These are phyloP conservation scores for Halteria grandinella DNA, from an alignment of 73 alveolate genomes.

Conservation along the genomic window DNA sequence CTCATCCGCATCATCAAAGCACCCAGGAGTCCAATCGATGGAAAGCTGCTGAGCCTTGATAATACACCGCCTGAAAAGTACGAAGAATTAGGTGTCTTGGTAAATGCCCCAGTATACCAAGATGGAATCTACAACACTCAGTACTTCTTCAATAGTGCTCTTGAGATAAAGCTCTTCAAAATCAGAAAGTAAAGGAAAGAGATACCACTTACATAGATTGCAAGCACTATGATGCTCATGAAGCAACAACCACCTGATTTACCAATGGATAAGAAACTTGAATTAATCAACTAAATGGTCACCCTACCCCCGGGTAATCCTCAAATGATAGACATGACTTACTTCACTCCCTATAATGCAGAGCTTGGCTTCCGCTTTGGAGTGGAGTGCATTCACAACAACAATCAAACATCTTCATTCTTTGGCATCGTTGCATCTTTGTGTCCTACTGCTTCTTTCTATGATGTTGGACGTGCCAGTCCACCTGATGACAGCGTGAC, in stretches of 20 bases:
- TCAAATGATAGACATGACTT: slow-evolving; percentile 72
- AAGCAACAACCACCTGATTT: slow-evolving; percentile 4
- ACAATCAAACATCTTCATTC: slow-evolving; percentile 65
- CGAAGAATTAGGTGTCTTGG: slow-evolving; percentile 61
- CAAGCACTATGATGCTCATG: slow-evolving; percentile 12
- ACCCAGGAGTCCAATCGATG: slow-evolving; percentile 77
- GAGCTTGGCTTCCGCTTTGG: slow-evolving; percentile 79
- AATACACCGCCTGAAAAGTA: slow-evolving; percentile 57
- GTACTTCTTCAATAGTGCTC: slow-evolving; percentile 56
- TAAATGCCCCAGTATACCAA: slow-evolving; percentile 68
- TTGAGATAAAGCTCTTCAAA: slow-evolving; percentile 56
- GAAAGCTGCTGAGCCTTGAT: slow-evolving; percentile 66
- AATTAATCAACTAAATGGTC: slow-evolving; percentile 27
- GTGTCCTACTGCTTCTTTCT: slow-evolving; percentile 52
- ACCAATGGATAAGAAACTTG: slow-evolving; percentile 24
- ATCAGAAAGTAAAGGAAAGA: slow-evolving; percentile 58
- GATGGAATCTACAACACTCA: slow-evolving; percentile 74
- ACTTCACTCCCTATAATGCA: slow-evolving; percentile 68
- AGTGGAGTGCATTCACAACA: slow-evolving; percentile 78
- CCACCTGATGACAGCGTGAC: slow-evolving; percentile 49
- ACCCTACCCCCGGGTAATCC: slow-evolving; percentile 36
- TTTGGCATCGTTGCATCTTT: slow-evolving; percentile 44
- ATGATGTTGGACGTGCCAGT: not conserved
- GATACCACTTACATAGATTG: slow-evolving; percentile 4
- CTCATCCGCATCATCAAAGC: slow-evolving; percentile 82